Conservation (phyloP, 352 stramenopile species). For the Globisporangium rhizosaccharum region DNA sequence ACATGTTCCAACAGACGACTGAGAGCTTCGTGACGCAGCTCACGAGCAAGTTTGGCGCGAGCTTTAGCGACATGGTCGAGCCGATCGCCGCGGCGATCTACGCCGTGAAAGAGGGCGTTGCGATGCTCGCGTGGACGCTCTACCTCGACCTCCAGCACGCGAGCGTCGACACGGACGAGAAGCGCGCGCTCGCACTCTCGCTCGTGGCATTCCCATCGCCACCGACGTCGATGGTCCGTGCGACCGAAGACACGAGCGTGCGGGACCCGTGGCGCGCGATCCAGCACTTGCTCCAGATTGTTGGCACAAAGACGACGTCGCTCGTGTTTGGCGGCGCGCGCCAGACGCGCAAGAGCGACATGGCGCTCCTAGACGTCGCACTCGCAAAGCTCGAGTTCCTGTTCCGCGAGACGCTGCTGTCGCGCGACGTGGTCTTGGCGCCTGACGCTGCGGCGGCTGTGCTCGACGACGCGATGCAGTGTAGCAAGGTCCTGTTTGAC, state of each 20-base stretch:
- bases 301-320: slow-evolving; percentile 34
- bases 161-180: slow-evolving; percentile 38
- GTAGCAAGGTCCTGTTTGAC: slow-evolving; percentile 73
- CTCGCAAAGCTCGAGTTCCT: slow-evolving; percentile 65
- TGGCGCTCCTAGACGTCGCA: slow-evolving; percentile 64
- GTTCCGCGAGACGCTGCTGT: slow-evolving; percentile 35
- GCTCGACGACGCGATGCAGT: slow-evolving; percentile 42
- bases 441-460: slow-evolving; percentile 16
- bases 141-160: slow-evolving; percentile 46
- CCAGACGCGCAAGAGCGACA: slow-evolving; percentile 59
- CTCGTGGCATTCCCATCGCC: slow-evolving; percentile 70
- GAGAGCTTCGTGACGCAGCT: slow-evolving; percentile 73
- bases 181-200: slow-evolving; percentile 40
- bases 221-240: slow-evolving; percentile 12
- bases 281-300: slow-evolving; percentile 47
- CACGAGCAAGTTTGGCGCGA: slow-evolving; percentile 57
- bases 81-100: slow-evolving; percentile 72
- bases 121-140: slow-evolving; percentile 60
- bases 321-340: slow-evolving; percentile 38
- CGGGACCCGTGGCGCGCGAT: slow-evolving; percentile 68
- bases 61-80: slow-evolving; percentile 83
- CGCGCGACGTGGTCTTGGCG: slow-evolving; percentile 17
- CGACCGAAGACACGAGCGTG: slow-evolving; percentile 3
- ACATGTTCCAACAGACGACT: slow-evolving; percentile 88
- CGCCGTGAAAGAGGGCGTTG: slow-evolving; percentile 83